phyloP scores from a whole-genome alignment of 78 protist species.

The Planoprotostelium fungivorum region DNA sequence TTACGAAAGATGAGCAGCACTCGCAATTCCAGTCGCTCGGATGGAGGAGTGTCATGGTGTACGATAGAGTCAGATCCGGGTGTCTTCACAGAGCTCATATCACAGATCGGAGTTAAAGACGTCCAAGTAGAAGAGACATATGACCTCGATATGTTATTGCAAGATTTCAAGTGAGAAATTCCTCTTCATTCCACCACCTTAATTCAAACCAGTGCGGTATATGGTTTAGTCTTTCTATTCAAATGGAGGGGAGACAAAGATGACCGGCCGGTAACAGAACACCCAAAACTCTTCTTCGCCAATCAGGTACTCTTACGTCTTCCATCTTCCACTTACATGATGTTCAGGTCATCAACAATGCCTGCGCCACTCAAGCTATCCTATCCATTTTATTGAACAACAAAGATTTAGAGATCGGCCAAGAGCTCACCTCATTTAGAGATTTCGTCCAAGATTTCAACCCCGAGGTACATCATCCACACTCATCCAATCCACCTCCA shows the following conservation, averaged over 20 bases:
- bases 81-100: constrained; percentile 93
- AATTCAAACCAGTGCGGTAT: constrained; percentile 48
- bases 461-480: constrained; percentile 57
- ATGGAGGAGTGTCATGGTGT: constrained; percentile 29
- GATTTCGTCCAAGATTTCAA: constrained; percentile 69
- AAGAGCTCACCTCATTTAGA: constrained; percentile 64
- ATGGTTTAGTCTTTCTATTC: constrained; percentile 92
- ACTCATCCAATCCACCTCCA: neutral
- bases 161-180: constrained; percentile 23
- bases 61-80: constrained; percentile 82
- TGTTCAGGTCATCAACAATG: constrained; percentile 80
- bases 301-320: constrained; percentile 43
- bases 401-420: constrained; percentile 77
- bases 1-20: neutral
- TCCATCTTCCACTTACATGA: neutral
- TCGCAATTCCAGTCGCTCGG: neutral
- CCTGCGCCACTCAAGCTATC: constrained; percentile 99
- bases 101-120: constrained; percentile 83
- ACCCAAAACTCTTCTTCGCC: constrained; percentile 79
- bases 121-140: constrained; percentile 92
- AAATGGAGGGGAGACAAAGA: constrained; percentile 75
- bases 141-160: constrained; percentile 71
- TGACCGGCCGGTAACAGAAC: neutral
- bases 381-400: constrained; percentile 86
- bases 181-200: neutral